Evolutionary conservation across 2,329 filamentous ascomycete species (phyloP).

Genomic region (Pseudomassariella vexata): DNA sequence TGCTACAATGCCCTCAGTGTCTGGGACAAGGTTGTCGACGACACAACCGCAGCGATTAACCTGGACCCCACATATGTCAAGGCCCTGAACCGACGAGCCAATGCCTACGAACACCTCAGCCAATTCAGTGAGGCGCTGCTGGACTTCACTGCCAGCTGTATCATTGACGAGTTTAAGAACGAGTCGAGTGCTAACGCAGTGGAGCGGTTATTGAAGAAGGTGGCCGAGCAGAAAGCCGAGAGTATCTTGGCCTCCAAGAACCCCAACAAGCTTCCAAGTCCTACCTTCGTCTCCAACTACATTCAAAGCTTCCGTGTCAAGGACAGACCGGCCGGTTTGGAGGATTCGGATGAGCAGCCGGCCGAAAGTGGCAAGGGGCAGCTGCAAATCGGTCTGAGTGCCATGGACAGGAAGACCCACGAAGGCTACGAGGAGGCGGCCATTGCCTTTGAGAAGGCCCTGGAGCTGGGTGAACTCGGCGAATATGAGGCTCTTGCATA

Average conservation of each 20-base stretch:
- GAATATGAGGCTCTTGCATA: conserved; percentile 86
- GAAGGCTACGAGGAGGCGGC: conserved; percentile 90
- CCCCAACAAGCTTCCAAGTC: conserved; percentile 81
- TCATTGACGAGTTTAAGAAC: conserved; percentile 96
- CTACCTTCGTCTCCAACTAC: conserved; percentile 97
- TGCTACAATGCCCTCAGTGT: conserved; percentile 91
- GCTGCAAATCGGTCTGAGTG: conserved; percentile 74
- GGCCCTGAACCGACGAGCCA: conserved; percentile 91
- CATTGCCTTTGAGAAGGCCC: conserved; percentile 77
- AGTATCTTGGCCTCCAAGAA: conserved; percentile 80
- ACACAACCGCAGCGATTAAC: conserved; percentile 89
- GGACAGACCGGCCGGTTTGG: conserved; percentile 72
- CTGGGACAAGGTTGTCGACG: conserved; percentile 95
- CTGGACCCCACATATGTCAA: conserved; percentile 97
- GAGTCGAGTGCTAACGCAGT: conserved; percentile 83
- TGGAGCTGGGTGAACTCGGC: conserved; percentile 74
- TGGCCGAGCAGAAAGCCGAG: conserved; percentile 90
- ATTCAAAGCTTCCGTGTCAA: conserved; percentile 94
- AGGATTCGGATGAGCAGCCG: conserved; percentile 71
- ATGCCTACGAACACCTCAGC: conserved; percentile 90
- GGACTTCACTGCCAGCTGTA: conserved; percentile 98
- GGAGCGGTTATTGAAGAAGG: conserved; percentile 91
- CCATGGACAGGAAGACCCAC: conserved; percentile 78
- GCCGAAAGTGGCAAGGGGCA: conserved; percentile 79
- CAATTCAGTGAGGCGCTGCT: conserved; percentile 91